Evolutionary conservation across 2,329 filamentous ascomycete species (phyloP).

Genomic region (Curvularia eragrostidis): DNA sequence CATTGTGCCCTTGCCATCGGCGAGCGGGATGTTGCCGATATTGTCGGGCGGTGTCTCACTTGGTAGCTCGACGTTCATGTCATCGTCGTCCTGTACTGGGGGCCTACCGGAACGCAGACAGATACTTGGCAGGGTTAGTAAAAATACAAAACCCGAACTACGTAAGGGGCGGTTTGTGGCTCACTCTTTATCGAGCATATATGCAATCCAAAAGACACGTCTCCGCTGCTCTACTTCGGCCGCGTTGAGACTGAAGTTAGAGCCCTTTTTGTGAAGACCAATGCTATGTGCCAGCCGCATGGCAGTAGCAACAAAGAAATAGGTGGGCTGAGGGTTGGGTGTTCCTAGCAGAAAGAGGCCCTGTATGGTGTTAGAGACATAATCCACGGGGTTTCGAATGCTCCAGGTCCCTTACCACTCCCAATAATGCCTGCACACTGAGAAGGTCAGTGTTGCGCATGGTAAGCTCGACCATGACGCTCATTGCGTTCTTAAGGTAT

Average conservation of each 20-base stretch:
- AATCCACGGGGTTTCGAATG: background rate
- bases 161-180: conserved; percentile 22
- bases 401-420: conserved; percentile 66
- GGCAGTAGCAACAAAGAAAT: conserved; percentile 87
- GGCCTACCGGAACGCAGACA: conserved; percentile 75
- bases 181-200: conserved; percentile 74
- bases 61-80: conserved; percentile 95
- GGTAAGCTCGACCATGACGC: conserved; percentile 87
- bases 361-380: conserved; percentile 42
- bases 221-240: conserved; percentile 92
- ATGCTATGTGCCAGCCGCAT: conserved; percentile 93
- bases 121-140: conserved; percentile 55
- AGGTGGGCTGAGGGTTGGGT: conserved; percentile 93
- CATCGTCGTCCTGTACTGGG: conserved; percentile 75
- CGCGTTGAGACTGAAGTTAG: conserved; percentile 89
- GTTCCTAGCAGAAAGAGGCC: conserved; percentile 94
- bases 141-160: background rate
- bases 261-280: conserved; percentile 90
- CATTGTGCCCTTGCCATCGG: conserved; percentile 88
- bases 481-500: conserved; percentile 96
- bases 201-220: conserved; percentile 78
- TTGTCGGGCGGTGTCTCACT: conserved; percentile 90
- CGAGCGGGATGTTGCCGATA: conserved; percentile 90
- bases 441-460: conserved; percentile 96
- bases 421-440: conserved; percentile 90